A percentile compares a stretch with the other conserved stretches of the same genome.
Conservation (phyloP, 805 yeast genomes). For the Lipomyces yamanashiensis region DNA sequence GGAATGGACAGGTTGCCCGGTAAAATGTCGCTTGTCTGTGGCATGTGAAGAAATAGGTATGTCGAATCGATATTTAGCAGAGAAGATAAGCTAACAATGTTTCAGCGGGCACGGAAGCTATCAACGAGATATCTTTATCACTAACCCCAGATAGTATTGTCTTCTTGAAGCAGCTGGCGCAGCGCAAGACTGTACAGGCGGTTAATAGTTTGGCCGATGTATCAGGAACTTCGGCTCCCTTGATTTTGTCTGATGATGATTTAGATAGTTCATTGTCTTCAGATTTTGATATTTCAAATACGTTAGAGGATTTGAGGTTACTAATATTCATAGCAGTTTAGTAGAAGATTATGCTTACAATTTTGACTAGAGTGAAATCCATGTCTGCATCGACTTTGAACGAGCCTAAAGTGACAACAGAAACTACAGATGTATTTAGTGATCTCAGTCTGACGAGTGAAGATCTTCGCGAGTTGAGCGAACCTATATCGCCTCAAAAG, state of each 20-base stretch:
- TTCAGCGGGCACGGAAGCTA: conserved; percentile 17
- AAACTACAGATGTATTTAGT: background rate
- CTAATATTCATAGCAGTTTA: background rate
- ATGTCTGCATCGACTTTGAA: background rate
- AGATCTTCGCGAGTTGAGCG: conserved; percentile 14
- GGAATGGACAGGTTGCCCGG: conserved; percentile 1
- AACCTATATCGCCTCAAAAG: background rate
- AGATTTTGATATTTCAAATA: background rate
- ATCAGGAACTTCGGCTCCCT: background rate
- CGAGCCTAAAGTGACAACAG: background rate
- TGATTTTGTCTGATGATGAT: background rate
- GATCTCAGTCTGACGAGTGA: conserved; percentile 19
- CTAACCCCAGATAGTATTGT: conserved; percentile 15
- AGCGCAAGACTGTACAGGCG: background rate
- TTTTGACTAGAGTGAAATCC: background rate
- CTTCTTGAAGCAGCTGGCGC: conserved; percentile 8
- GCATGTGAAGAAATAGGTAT: conserved; percentile 30
- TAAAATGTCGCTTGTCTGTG: conserved; percentile 12
- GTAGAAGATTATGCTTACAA: background rate
- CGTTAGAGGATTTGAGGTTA: background rate
- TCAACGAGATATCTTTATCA: background rate
- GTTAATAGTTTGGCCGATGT: background rate
- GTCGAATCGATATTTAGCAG: background rate
- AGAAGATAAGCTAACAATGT: background rate
- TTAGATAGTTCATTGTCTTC: conserved; percentile 1